A percentile compares a stretch with the other conserved stretches of the same genome.
Conservation (phyloP, 2,329 filamentous ascomycete species). For the Hirsutella minnesotensis region DNA sequence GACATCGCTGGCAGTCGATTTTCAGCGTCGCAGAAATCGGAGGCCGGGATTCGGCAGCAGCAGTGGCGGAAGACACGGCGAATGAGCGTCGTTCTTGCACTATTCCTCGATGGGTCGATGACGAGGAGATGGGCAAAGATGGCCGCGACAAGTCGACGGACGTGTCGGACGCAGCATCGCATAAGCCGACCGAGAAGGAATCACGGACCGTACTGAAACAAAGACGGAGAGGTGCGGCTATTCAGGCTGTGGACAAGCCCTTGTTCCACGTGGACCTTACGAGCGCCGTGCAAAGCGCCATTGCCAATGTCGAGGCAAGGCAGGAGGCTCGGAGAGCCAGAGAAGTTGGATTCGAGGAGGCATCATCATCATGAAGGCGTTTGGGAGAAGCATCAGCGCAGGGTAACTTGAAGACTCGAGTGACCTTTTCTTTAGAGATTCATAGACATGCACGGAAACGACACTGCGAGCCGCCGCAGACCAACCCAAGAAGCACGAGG, state of each 20-base stretch:
- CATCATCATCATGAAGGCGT: neutral
- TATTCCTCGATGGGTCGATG: conserved; percentile 7
- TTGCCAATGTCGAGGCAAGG: conserved; percentile 61
- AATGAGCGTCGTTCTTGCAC: conserved; percentile 30
- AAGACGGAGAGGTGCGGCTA: conserved; percentile 46
- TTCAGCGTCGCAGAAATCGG: conserved; percentile 86
- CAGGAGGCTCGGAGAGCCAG: conserved; percentile 18
- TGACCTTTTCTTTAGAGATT: too few species aligned
- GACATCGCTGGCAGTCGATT: conserved; percentile 80
- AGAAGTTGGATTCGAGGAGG: too few species aligned
- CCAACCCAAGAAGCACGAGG: too few species aligned
- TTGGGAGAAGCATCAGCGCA: too few species aligned
- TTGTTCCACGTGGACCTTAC: conserved; percentile 92
- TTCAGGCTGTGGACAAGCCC: conserved; percentile 79
- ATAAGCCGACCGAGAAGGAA: conserved; percentile 21
- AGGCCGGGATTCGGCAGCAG: conserved; percentile 57
- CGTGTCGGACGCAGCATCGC: neutral
- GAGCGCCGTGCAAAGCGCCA: conserved; percentile 75
- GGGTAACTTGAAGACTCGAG: too few species aligned
- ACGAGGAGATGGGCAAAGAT: conserved; percentile 26
- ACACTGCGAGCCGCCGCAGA: too few species aligned
- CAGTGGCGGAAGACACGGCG: conserved; percentile 50
- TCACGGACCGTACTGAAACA: conserved; percentile 10
- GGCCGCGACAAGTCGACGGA: conserved; percentile 3
- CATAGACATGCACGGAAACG: too few species aligned